Evolutionary conservation across 352 stramenopile genomes (phyloP).

Genomic region (Elongisporangium prolatum): DNA sequence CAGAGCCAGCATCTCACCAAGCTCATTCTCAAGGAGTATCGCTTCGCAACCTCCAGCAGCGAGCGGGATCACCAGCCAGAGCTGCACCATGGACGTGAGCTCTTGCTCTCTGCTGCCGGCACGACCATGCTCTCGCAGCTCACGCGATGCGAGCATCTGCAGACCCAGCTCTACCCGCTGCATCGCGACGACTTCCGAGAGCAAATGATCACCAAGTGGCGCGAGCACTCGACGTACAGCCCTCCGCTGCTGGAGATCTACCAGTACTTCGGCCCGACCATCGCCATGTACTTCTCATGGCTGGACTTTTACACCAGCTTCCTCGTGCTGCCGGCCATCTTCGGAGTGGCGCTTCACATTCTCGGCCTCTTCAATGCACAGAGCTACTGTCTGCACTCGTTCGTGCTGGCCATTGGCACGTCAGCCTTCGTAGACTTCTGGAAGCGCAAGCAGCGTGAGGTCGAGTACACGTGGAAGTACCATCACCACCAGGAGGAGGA

Average conservation of each 20-base stretch:
- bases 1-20: conserved; percentile 56
- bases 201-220: conserved; percentile 40
- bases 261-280: conserved; percentile 57
- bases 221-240: conserved; percentile 17
- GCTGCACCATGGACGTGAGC: not conserved
- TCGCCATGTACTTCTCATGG: conserved; percentile 77
- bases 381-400: conserved; percentile 41
- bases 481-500: conserved; percentile 24
- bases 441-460: conserved; percentile 37
- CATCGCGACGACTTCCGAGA: conserved; percentile 52
- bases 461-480: conserved; percentile 62
- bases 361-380: conserved; percentile 31
- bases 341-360: conserved; percentile 48
- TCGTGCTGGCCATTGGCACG: conserved; percentile 48
- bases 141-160: conserved; percentile 15
- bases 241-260: conserved; percentile 48
- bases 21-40: conserved; percentile 39
- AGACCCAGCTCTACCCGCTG: conserved; percentile 41
- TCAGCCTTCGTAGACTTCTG: conserved; percentile 61
- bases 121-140: conserved; percentile 39
- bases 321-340: conserved; percentile 47
- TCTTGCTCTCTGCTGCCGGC: conserved; percentile 7
- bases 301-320: conserved; percentile 85
- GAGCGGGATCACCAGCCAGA: conserved; percentile 15
- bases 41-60: conserved; percentile 5